phyloP scores from a whole-genome alignment of 306 rosid species.

The Medicago ruthenica region DNA sequence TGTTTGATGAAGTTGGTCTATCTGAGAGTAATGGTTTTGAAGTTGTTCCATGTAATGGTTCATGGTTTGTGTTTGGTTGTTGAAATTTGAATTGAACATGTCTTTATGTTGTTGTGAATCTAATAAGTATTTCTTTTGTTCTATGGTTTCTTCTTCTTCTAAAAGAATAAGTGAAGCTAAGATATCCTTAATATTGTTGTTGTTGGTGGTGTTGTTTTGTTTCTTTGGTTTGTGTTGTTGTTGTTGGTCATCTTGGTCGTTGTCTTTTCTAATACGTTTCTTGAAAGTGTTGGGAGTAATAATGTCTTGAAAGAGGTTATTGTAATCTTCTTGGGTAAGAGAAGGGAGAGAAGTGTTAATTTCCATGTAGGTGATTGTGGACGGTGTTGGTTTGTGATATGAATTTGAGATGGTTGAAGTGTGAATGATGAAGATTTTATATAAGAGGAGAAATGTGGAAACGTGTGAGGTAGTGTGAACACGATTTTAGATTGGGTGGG shows the following conservation, averaged over 20 bases:
- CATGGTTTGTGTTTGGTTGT: constrained; percentile 48
- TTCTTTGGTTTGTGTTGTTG: neutral
- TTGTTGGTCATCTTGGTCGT: constrained; percentile 6
- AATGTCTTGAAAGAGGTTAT: constrained; percentile 47
- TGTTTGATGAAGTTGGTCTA: constrained; percentile 36
- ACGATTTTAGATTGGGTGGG: constrained; percentile 39
- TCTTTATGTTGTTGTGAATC: constrained; percentile 46
- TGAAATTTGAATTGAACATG: constrained; percentile 37
- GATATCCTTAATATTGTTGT: constrained; percentile 42
- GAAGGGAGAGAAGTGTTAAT: constrained; percentile 48
- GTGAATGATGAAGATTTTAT: constrained; percentile 47
- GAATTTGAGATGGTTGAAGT: constrained; percentile 27
- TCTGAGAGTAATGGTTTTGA: constrained; percentile 43
- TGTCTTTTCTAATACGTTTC: constrained; percentile 46
- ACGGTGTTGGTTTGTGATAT: constrained; percentile 3
- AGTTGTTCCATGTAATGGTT: constrained; percentile 42
- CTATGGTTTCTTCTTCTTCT: constrained; percentile 64
- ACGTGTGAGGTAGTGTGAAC: constrained; percentile 72
- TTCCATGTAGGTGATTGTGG: constrained; percentile 51
- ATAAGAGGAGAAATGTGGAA: neutral
- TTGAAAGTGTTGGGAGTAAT: constrained; percentile 34
- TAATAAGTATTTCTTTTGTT: constrained; percentile 25
- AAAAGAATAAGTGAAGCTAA: constrained; percentile 53
- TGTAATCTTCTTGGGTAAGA: constrained; percentile 62
- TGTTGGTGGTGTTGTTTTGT: neutral